These are phyloP conservation scores for Ophiorrhiza pumila DNA, from an alignment of 257 asterid species.

Conservation along the genomic window DNA sequence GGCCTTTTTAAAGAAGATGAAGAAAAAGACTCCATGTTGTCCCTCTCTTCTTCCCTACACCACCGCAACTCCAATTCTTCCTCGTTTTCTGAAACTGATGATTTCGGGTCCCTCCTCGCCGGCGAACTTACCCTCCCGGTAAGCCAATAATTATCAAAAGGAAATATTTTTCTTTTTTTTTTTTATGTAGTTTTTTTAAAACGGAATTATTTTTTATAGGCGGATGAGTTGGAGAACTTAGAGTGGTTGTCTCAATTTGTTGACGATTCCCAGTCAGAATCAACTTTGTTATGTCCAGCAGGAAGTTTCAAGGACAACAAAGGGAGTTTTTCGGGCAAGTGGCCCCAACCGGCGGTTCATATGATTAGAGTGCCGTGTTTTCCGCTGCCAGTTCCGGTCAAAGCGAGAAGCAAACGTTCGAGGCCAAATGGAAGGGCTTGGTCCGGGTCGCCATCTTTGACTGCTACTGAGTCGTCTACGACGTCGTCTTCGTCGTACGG, in stretches of 20 bases:
- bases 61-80: constrained; percentile 40
- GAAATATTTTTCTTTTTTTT: neutral
- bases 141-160: constrained; percentile 3
- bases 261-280: constrained; percentile 32
- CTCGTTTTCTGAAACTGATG: constrained; percentile 53
- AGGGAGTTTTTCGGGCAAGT: neutral
- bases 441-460: constrained; percentile 28
- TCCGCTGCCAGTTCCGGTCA: constrained; percentile 25
- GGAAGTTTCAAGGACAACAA: constrained; percentile 15
- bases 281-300: constrained; percentile 22
- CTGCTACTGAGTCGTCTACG: constrained; percentile 32
- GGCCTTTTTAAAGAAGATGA: constrained; percentile 38
- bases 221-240: constrained; percentile 36
- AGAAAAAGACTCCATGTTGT: constrained; percentile 22
- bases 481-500: constrained; percentile 25
- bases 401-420: constrained; percentile 32
- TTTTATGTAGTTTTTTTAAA: neutral
- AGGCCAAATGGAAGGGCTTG: constrained; percentile 20
- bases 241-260: constrained; percentile 43
- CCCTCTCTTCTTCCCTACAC: constrained; percentile 26
- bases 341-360: constrained; percentile 21
- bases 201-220: constrained; percentile 18
- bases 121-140: constrained; percentile 80
- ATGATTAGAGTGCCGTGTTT: constrained; percentile 13
- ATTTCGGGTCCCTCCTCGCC: constrained; percentile 55